Conservation (phyloP, 73 alveolate species). For the Paramecium pentaurelia region DNA sequence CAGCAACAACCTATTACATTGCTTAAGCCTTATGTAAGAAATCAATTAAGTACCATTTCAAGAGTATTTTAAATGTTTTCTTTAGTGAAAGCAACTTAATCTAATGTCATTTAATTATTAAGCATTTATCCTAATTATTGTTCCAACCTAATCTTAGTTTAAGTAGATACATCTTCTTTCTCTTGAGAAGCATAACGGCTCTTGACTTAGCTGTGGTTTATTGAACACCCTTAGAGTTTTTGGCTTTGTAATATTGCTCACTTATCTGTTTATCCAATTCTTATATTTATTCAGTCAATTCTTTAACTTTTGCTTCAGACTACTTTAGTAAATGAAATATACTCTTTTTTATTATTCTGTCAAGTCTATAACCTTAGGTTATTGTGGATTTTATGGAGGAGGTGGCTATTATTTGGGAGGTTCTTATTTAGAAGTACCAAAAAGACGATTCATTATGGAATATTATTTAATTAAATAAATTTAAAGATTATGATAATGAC, state of each 20-base stretch:
- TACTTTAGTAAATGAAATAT: neutral
- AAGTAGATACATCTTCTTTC: conserved; percentile 51
- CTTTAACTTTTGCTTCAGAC: conserved; percentile 58
- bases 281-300: conserved; percentile 37
- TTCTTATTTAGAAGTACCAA: conserved; percentile 24
- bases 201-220: conserved; percentile 48
- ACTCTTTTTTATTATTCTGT: conserved; percentile 61
- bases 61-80: conserved; percentile 49
- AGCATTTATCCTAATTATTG: conserved; percentile 46
- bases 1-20: conserved; percentile 42
- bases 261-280: conserved; percentile 38
- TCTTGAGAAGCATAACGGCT: conserved; percentile 51
- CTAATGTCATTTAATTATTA: conserved; percentile 57
- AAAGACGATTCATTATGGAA: conserved; percentile 24
- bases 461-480: neutral
- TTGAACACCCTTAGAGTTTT: conserved; percentile 23
- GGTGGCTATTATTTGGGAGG: conserved; percentile 17
- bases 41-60: conserved; percentile 48
- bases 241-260: conserved; percentile 36
- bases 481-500: neutral
- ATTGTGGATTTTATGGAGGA: conserved; percentile 29
- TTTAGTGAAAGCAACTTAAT: conserved; percentile 59
- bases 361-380: conserved; percentile 53
- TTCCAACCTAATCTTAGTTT: conserved; percentile 26
- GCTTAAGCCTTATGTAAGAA: conserved; percentile 23